Conservation (phyloP, 2,329 filamentous ascomycete genomes). For the Claviceps capensis region DNA sequence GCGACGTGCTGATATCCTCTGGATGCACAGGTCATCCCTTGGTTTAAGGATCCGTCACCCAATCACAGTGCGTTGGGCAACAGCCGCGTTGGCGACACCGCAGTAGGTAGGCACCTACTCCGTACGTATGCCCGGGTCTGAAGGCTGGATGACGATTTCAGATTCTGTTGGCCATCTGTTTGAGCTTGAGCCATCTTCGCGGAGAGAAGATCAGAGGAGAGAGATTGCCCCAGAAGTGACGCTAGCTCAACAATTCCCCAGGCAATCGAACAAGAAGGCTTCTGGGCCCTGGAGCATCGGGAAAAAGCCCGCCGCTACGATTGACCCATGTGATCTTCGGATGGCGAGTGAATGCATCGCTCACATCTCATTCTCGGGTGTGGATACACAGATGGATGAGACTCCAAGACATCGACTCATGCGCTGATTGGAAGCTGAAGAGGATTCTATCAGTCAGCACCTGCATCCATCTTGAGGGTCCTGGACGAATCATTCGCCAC, state of each 20-base stretch:
- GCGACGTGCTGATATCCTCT: not conserved
- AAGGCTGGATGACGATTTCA: no score
- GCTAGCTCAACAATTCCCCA: no score
- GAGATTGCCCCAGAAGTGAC: no score
- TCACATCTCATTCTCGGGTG: not conserved
- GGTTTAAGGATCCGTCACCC: not conserved
- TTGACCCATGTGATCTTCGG: no score
- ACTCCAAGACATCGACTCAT: not conserved
- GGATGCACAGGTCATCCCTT: not conserved
- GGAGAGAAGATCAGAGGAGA: no score
- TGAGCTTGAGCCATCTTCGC: no score
- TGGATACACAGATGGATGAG: not conserved
- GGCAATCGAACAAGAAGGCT: no score
- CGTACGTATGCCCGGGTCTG: not conserved
- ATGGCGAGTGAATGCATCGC: not conserved
- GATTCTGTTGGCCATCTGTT: no score
- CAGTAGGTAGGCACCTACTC: not conserved
- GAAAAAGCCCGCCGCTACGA: no score
- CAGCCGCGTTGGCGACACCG: not conserved
- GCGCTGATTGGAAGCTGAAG: not conserved
- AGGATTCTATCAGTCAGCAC: not conserved
- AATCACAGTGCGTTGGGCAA: not conserved
- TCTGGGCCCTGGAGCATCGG: no score
- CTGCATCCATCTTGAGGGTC: not conserved
- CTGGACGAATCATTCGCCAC: not conserved